A percentile compares a stretch with the other conserved stretches of the same genome.
These are phyloP conservation scores for Russula vinacea DNA, from an alignment of 768 basidiomycete genomes.

Conservation along the genomic window DNA sequence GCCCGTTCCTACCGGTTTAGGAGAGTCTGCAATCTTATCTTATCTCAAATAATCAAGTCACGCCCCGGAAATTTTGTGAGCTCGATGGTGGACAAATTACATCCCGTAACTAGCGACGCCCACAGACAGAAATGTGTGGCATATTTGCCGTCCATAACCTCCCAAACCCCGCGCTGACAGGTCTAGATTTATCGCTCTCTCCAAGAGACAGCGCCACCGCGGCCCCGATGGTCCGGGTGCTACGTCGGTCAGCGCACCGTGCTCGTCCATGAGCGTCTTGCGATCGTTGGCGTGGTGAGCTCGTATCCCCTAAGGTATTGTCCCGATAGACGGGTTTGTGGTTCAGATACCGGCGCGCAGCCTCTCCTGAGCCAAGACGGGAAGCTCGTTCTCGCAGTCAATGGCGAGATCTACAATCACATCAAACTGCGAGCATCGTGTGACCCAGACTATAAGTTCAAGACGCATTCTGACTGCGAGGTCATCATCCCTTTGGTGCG, in stretches of 20 bases:
- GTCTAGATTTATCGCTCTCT: constrained; percentile 74
- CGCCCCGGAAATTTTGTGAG: constrained; percentile 9
- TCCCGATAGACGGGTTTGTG: not conserved
- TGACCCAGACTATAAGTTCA: constrained; percentile 71
- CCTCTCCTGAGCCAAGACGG: constrained; percentile 86
- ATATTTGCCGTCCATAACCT: constrained; percentile 85
- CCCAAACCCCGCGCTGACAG: constrained; percentile 68
- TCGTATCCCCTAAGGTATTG: not conserved
- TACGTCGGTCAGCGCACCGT: constrained; percentile 78
- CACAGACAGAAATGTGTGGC: constrained; percentile 69
- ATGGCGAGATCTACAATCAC: constrained; percentile 99
- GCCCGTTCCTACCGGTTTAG: too few species aligned
- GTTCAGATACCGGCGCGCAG: constrained; percentile 90
- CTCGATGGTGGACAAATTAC: not conserved
- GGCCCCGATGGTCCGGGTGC: constrained; percentile 99
- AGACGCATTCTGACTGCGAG: constrained; percentile 98
- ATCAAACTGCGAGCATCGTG: constrained; percentile 68
- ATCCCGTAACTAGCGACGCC: not conserved
- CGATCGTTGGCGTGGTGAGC: constrained; percentile 93
- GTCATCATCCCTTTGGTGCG: constrained; percentile 87
- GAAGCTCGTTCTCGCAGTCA: constrained; percentile 82
- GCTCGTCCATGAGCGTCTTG: constrained; percentile 92
- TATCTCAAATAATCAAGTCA: constrained; percentile 10
- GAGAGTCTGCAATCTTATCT: constrained; percentile 9
- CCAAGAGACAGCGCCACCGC: constrained; percentile 87